Evolutionary conservation across 108 stramenopile genomes (phyloP).

Genomic region (Schizochytrium sp.): DNA sequence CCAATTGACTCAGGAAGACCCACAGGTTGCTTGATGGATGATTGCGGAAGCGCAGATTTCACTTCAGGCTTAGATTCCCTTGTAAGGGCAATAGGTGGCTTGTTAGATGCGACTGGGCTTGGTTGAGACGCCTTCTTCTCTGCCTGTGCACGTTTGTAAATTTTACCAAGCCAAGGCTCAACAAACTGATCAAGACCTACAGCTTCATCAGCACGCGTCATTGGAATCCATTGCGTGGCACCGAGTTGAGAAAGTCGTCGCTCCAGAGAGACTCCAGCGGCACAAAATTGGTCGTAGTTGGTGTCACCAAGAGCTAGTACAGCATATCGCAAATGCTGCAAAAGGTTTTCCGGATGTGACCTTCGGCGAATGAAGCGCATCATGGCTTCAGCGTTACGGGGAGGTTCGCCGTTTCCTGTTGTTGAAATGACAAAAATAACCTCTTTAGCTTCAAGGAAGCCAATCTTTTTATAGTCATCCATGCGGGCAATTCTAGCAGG

Average conservation of each 20-base stretch:
- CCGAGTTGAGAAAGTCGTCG: constrained; percentile 80
- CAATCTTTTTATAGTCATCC: constrained; percentile 47
- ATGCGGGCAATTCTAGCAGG: background rate
- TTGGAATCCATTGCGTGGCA: constrained; percentile 70
- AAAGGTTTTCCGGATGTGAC: constrained; percentile 62
- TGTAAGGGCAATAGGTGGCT: too few relatives aligned
- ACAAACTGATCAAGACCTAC: constrained; percentile 87
- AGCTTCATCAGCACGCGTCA: constrained; percentile 89
- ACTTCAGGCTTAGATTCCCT: too few relatives aligned
- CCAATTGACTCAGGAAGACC: too few relatives aligned
- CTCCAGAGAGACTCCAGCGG: constrained; percentile 79
- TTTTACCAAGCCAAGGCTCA: constrained; percentile 80
- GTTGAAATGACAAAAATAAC: constrained; percentile 84
- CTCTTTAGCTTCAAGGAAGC: background rate
- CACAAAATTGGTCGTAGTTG: constrained; percentile 86
- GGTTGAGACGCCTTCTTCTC: background rate
- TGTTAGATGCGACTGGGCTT: too few relatives aligned
- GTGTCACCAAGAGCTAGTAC: constrained; percentile 88
- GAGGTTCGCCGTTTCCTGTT: constrained; percentile 58
- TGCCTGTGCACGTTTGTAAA: constrained; percentile 43
- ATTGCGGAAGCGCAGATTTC: too few relatives aligned
- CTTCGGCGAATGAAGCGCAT: constrained; percentile 41
- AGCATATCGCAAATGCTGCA: constrained; percentile 74
- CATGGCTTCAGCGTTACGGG: constrained; percentile 21
- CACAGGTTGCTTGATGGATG: too few relatives aligned